Evolutionary conservation across 768 basidiomycete species (phyloP).

Genomic region (Suillus subluteus): DNA sequence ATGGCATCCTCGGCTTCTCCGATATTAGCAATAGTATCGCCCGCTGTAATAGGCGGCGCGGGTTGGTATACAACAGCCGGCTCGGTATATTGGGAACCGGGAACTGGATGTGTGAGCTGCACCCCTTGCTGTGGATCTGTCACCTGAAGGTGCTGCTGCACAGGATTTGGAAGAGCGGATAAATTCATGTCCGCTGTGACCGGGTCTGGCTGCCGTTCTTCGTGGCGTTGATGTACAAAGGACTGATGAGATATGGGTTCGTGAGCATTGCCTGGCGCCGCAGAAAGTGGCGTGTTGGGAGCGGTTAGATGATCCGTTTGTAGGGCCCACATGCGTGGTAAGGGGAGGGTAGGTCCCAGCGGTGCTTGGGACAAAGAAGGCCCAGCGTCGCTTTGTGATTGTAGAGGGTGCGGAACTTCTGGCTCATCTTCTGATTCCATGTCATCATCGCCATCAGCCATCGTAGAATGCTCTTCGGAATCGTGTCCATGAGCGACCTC

Average conservation of each 20-base stretch:
- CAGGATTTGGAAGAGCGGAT: slow-evolving; percentile 31
- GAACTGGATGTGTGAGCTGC: slow-evolving; percentile 32
- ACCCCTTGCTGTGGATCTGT: slow-evolving; percentile 31
- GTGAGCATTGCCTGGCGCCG: slow-evolving; percentile 33
- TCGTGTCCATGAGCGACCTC: slow-evolving; percentile 32
- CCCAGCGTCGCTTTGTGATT: slow-evolving; percentile 29
- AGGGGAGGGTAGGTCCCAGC: slow-evolving; percentile 31
- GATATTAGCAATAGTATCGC: slow-evolving; percentile 41
- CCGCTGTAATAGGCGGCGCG: slow-evolving; percentile 35
- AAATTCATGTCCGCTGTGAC: slow-evolving; percentile 31
- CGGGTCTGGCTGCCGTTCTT: slow-evolving; percentile 31
- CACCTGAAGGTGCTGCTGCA: slow-evolving; percentile 31
- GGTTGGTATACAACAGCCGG: slow-evolving; percentile 38
- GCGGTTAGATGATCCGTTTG: slow-evolving; percentile 34
- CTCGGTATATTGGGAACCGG: slow-evolving; percentile 28
- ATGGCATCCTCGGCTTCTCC: slow-evolving; percentile 57
- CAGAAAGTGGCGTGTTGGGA: slow-evolving; percentile 33
- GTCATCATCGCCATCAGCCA: slow-evolving; percentile 38
- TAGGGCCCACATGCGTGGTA: slow-evolving; percentile 38
- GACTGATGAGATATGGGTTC: slow-evolving; percentile 33
- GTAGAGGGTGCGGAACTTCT: slow-evolving; percentile 31
- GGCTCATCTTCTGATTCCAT: slow-evolving; percentile 41
- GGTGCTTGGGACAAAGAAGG: slow-evolving; percentile 34
- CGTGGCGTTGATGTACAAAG: slow-evolving; percentile 27
- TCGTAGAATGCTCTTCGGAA: slow-evolving; percentile 21